Conservation (phyloP, 495 filamentous ascomycete genomes). For the Lindgomyces ingoldianus region DNA sequence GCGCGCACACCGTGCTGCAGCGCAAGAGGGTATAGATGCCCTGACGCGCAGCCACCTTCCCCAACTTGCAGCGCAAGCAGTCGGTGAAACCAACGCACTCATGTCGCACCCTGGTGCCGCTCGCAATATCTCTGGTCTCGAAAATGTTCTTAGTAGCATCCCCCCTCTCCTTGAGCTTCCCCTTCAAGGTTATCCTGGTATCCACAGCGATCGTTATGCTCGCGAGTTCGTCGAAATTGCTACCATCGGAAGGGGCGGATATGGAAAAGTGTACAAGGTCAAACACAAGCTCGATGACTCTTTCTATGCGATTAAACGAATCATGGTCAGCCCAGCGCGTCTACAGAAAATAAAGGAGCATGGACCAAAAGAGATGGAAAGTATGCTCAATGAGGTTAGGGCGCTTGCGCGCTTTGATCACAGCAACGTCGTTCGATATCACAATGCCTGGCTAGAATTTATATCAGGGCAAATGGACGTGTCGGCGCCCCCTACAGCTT, state of each 20-base stretch:
- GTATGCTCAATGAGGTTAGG: slow-evolving; percentile 44
- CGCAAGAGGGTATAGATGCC: slow-evolving; percentile 18
- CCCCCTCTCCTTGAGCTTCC: slow-evolving; percentile 10
- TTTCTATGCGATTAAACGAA: slow-evolving; percentile 51
- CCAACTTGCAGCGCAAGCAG: background rate
- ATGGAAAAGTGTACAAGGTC: slow-evolving; percentile 48
- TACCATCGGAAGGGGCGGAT: slow-evolving; percentile 49
- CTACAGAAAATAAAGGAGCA: slow-evolving; percentile 36
- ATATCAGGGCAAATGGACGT: background rate
- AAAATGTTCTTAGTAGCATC: background rate
- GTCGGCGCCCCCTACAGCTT: background rate
- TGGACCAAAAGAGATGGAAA: slow-evolving; percentile 40
- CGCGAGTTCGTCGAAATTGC: slow-evolving; percentile 42
- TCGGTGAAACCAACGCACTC: background rate
- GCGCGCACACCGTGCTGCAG: slow-evolving; percentile 8
- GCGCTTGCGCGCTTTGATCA: slow-evolving; percentile 44
- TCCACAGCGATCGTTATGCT: slow-evolving; percentile 36
- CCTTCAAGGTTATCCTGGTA: slow-evolving; percentile 24
- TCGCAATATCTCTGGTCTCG: background rate
- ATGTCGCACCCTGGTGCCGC: background rate
- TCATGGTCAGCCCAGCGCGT: slow-evolving; percentile 38
- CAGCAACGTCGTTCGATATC: slow-evolving; percentile 47
- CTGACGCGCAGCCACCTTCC: slow-evolving; percentile 15
- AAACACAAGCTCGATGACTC: slow-evolving; percentile 43
- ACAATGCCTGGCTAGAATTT: slow-evolving; percentile 44